Base-by-base conservation (phyloP, 257 asterid species). In the Nicotiana noctiflora region DNA sequence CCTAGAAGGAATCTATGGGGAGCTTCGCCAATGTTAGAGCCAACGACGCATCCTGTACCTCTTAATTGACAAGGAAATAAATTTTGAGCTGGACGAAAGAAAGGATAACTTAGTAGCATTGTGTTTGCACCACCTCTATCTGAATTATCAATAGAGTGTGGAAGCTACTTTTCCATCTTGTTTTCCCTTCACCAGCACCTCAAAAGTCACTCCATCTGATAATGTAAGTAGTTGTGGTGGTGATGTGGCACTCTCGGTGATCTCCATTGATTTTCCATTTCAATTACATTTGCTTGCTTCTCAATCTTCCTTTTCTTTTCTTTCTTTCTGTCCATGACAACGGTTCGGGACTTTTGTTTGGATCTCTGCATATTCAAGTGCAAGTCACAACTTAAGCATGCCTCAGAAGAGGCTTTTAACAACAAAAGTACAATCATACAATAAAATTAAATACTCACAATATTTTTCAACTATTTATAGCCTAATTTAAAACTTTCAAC, bases 131-230 rank as follows among this genome's bases (percentile, higher is more conserved):
- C 77, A 70, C 13, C 37, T 70, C 59, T 70, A 46, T 44, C 57
- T 70, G 4, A 79, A 27, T 52, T 21, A 31, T 67, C 81, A 49
- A 72, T 37, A 37, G 19, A 19, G 21, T 0, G 77, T 84, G 17
- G 75, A 88, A 85, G 97, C 97, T 83, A 83, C 85, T 86, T 87
- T 89, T 77, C 92, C 92, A 51, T 80, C 87, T 1, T 75, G 65
- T 82, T 84, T 85, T 77, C 97, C 97, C 77, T 75, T 80, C 65
- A 77, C 84, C 67, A 93, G 62, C 74, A 87, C 95, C 86, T 93
- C 94, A 88, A 91, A 89, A 32, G 81, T 85, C 90, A 92, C 82
- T 74, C 92, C 98, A 87, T 86, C 90, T 18, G 89, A 86, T 56
- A 92, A 87, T 64, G 89, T 84, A 87, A 84, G 83, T 68, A 44